phyloP scores from a whole-genome alignment of 176 grass and related monocot genomes.

The Luzula sylvatica region DNA sequence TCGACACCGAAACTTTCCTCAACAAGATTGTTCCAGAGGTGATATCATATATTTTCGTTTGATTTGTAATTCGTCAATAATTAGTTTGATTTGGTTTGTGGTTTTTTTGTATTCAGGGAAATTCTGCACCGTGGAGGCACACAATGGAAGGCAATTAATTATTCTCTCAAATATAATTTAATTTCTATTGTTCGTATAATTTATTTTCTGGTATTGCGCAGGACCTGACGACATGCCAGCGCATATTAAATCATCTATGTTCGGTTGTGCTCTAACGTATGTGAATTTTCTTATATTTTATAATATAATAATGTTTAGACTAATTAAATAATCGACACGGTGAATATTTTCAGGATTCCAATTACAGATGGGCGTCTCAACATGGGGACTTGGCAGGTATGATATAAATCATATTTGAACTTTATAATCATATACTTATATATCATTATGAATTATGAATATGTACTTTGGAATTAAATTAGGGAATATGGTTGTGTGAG shows the following conservation, averaged over 20 bases:
- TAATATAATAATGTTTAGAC: background rate
- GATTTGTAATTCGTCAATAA: background rate
- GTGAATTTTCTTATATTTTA: background rate
- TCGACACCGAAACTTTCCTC: constrained; percentile 92
- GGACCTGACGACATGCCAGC: constrained; percentile 99
- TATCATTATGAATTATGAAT: background rate
- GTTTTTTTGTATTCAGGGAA: constrained; percentile 36
- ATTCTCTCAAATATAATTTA: background rate
- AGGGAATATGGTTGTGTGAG: constrained; percentile 98
- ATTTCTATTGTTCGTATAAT: background rate
- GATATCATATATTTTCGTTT: background rate
- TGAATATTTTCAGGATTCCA: constrained; percentile 59
- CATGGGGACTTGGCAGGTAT: constrained; percentile 94
- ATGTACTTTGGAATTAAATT: background rate
- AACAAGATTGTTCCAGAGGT: constrained; percentile 91
- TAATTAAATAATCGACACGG: constrained; percentile 1
- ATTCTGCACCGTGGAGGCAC: constrained; percentile 92
- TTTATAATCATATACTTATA: background rate
- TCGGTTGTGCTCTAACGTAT: constrained; percentile 80
- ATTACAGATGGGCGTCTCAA: constrained; percentile 78
- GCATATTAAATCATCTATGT: constrained; percentile 99
- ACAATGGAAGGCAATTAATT: constrained; percentile 60
- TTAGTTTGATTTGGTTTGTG: background rate
- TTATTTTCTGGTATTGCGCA: constrained; percentile 4
- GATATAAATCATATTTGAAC: background rate